Evolutionary conservation across 1,139 yeast genomes (phyloP), one percentile per base, ranked within the genome.

Genomic region (Pichia sp.): DNA sequence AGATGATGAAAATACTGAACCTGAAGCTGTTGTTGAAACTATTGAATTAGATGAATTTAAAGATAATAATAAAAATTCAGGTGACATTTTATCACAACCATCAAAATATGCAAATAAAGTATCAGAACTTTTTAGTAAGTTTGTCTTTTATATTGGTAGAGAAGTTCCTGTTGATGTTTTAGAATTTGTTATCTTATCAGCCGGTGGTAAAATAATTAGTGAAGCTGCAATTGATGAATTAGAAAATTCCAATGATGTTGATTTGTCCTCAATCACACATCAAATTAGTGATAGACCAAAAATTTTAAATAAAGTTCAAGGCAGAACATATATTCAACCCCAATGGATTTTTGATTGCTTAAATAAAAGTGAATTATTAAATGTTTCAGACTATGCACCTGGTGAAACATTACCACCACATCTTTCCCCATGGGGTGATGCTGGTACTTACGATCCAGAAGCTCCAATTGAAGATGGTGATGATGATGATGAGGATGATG

Each of bases 361-460:
- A 60, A 93, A 93, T 73, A 85, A 86, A 71, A 80, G 82, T 49
- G 76, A 79, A 57, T 76, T 93, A 58, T 75, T 87, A 53, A 80
- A 93, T 41, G 96, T 87, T 29, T 83, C 84, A 53, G 77, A 76
- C 54, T 93, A 93, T 67, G 87, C 95, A 45, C 96, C 96, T 5
- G 99, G 99, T 53, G 98, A 93, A 71, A 75, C 90, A 11, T 77
- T 95, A 58, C 98, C 98, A 46, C 98, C 99, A 44, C 99, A 93
- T 71, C 77, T 95, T 66, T 87, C 96, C 52, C 99, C 99, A 74
- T 93, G 99, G 98, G 98, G 98, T 61, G 98, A 93, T 72, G 81
- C 91, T 53, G 89, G 87, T 62, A 87, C 84, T 51, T 93, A 93
- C 70, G 82, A 91, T 70, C 99, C 99, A 61, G 83, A 77, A 53